Percentiles rank a stretch among this genome's conserved stretches.
These are phyloP conservation scores for Fraxinus paxiana DNA, from an alignment of 305 asterid species.

Conservation along the genomic window DNA sequence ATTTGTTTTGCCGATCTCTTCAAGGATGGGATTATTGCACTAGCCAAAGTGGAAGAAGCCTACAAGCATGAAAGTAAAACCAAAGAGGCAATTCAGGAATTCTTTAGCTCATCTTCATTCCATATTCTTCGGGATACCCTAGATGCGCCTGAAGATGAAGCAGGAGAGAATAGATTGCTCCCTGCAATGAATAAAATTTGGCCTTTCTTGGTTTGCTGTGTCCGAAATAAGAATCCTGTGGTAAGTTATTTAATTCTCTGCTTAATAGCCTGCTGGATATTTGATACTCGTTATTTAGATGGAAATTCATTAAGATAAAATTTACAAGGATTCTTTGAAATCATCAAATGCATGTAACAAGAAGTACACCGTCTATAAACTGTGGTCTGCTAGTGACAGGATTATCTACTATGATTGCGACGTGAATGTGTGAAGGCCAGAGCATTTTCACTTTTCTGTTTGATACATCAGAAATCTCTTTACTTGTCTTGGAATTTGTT, in stretches of 20 bases:
- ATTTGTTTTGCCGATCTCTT: slow-evolving; percentile 16
- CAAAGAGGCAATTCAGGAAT: slow-evolving; percentile 57
- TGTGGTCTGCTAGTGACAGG: neutral
- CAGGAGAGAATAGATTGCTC: slow-evolving; percentile 72
- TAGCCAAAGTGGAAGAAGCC: slow-evolving; percentile 81
- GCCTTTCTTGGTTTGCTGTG: slow-evolving; percentile 81
- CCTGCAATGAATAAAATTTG: slow-evolving; percentile 93
- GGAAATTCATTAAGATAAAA: neutral
- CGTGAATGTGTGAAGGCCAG: neutral
- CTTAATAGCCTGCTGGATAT: neutral
- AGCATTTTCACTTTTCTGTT: neutral
- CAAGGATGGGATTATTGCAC: slow-evolving; percentile 67
- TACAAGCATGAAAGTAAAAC: slow-evolving; percentile 69
- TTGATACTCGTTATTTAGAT: neutral
- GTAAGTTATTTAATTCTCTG: slow-evolving; percentile 39
- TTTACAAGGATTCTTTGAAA: neutral
- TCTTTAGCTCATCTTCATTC: slow-evolving; percentile 43
- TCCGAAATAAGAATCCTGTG: slow-evolving; percentile 70
- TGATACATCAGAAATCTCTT: neutral
- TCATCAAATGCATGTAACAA: neutral
- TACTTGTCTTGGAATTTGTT: neutral
- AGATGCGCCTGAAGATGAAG: slow-evolving; percentile 68
- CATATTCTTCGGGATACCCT: slow-evolving; percentile 61
- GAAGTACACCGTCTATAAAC: neutral
- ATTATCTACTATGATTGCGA: neutral